A percentile compares a stretch with the other conserved stretches of the same genome.
Conservation (phyloP, 2,329 filamentous ascomycete species). For the Alternaria conjuncta region DNA sequence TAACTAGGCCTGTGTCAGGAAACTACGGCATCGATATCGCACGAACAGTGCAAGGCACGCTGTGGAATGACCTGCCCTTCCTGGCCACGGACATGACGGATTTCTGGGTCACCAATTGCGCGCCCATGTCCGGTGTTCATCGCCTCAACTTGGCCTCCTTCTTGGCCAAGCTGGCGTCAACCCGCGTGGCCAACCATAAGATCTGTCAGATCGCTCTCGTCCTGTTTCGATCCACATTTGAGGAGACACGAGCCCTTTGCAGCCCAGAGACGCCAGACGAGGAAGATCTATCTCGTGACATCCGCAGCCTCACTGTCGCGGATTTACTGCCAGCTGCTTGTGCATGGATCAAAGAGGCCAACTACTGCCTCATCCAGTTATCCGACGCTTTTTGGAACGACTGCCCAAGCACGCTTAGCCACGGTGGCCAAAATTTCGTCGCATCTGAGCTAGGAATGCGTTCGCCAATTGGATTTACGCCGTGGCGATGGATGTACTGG, state of each 20-base stretch:
- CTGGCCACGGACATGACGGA: constrained; percentile 16
- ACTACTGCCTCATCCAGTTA: neutral
- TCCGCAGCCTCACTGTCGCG: neutral
- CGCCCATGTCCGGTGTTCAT: constrained; percentile 4
- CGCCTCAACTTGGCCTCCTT: constrained; percentile 14
- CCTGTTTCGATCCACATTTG: neutral
- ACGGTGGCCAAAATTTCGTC: neutral
- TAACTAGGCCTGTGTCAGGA: constrained; percentile 14
- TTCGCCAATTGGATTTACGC: constrained; percentile 15
- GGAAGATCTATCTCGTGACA: neutral
- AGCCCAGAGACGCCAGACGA: neutral
- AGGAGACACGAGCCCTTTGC: neutral
- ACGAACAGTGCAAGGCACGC: constrained; percentile 14
- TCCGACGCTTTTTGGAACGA: neutral
- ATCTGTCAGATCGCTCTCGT: neutral
- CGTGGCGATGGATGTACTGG: constrained; percentile 16
- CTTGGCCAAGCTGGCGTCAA: constrained; percentile 13
- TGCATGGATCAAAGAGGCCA: neutral
- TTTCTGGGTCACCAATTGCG: constrained; percentile 11
- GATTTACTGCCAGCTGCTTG: neutral
- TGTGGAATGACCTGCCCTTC: constrained; percentile 18
- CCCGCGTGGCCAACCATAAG: neutral
- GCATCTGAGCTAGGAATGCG: constrained; percentile 10
- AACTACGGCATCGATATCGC: constrained; percentile 17
- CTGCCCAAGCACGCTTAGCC: neutral